A percentile compares a stretch with the other conserved stretches of the same genome.
phyloP scores from a whole-genome alignment of 1,284 basidiomycete species.

The Cryptococcus maquisensis region DNA sequence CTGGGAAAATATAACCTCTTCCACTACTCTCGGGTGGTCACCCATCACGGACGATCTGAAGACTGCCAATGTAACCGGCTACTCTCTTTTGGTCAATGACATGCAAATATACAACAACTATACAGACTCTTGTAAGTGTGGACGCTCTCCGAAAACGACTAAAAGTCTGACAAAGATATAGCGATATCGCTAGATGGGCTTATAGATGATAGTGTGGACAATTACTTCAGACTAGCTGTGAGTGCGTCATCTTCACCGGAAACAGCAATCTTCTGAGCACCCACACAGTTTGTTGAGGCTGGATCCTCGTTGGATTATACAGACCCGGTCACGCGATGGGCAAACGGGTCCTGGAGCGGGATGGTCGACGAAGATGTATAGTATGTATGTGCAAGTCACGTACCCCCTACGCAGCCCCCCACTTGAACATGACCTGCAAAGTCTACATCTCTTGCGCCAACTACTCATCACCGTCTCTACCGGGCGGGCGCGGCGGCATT shows the following conservation, averaged over 20 bases:
- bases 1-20: conserved; percentile 6
- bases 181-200: conserved; percentile 9
- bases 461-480: too few species aligned
- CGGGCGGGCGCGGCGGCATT: too few species aligned
- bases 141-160: too few species aligned
- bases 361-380: too few species aligned
- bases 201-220: conserved; percentile 13
- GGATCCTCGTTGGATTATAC: conserved; percentile 32
- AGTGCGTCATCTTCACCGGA: conserved; percentile 9
- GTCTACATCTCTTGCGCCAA: too few species aligned
- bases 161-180: conserved; percentile 1
- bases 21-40: conserved; percentile 12
- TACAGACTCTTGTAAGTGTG: conserved; percentile 14
- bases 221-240: conserved; percentile 36
- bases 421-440: too few species aligned
- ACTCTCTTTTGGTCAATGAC: conserved; percentile 30
- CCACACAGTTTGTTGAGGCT: conserved; percentile 21
- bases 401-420: too few species aligned
- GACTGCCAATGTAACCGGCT: conserved; percentile 15
- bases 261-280: background rate
- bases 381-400: too few species aligned
- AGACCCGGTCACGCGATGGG: conserved; percentile 14
- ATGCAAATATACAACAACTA: conserved; percentile 17
- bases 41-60: conserved; percentile 12
- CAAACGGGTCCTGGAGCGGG: conserved; percentile 9